Evolutionary conservation across 768 basidiomycete genomes (phyloP).

Genomic region (Boletus rubescentipes): DNA sequence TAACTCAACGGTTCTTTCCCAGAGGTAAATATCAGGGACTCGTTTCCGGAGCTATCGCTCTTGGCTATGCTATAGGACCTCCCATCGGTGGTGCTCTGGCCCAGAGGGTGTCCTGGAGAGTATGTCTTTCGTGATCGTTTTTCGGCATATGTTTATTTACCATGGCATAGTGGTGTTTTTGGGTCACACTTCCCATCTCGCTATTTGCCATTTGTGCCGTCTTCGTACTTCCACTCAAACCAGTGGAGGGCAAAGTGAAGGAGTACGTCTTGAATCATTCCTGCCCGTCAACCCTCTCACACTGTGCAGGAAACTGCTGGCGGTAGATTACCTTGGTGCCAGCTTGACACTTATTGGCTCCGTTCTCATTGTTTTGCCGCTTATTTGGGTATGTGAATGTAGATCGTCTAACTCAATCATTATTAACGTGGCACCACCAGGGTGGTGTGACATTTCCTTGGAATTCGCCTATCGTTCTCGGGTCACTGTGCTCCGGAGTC

Average conservation of each 20-base stretch:
- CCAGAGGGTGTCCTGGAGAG: conserved; percentile 62
- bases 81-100: conserved; percentile 65
- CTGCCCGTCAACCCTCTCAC: not conserved
- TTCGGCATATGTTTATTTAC: not conserved
- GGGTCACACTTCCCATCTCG: conserved; percentile 66
- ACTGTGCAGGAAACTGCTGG: conserved; percentile 53
- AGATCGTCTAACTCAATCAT: not conserved
- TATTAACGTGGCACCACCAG: conserved; percentile 31
- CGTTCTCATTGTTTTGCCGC: conserved; percentile 61
- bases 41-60: conserved; percentile 51
- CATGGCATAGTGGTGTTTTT: conserved; percentile 64
- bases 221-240: conserved; percentile 67
- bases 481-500: conserved; percentile 54
- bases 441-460: conserved; percentile 74
- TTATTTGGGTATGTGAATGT: conserved; percentile 59
- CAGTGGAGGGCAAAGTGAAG: conserved; percentile 59
- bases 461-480: conserved; percentile 64
- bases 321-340: conserved; percentile 64
- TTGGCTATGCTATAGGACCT: conserved; percentile 67
- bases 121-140: conserved; percentile 29
- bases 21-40: conserved; percentile 81
- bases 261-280: conserved; percentile 30
- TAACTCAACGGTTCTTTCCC: not conserved
- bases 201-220: conserved; percentile 54
- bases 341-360: conserved; percentile 59